Evolutionary conservation across 805 yeast species (phyloP).

Genomic region (Dipodascus geniculatus): DNA sequence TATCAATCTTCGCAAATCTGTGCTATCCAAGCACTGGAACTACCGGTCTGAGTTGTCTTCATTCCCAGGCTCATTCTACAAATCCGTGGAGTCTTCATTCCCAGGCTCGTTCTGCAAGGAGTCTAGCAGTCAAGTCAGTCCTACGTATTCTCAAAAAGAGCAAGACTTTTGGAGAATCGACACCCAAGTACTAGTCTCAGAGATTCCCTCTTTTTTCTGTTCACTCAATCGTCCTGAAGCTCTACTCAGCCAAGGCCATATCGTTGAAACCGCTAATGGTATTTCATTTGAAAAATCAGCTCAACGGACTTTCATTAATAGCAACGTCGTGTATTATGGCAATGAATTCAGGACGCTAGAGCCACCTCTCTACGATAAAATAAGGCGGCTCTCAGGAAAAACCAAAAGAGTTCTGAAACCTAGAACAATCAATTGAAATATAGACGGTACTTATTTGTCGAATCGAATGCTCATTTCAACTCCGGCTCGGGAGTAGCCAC

Average conservation of each 20-base stretch:
- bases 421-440: too few relatives aligned
- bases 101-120: background rate
- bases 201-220: background rate
- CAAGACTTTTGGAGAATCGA: background rate
- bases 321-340: background rate
- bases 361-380: background rate
- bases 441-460: background rate
- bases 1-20: background rate
- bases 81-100: background rate
- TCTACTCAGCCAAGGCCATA: too few relatives aligned
- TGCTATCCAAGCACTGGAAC: background rate
- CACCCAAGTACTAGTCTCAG: background rate
- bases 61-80: background rate
- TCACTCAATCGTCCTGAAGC: background rate
- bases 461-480: constrained; percentile 22
- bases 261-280: too few relatives aligned
- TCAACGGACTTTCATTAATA: background rate
- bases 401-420: background rate
- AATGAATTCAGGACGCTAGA: background rate
- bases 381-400: background rate
- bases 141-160: background rate
- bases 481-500: constrained; percentile 51
- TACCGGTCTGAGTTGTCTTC: background rate
- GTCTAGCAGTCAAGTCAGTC: background rate
- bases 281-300: too few relatives aligned